phyloP scores from a whole-genome alignment of 768 basidiomycete species.

The Pisolithus marmoratus region DNA sequence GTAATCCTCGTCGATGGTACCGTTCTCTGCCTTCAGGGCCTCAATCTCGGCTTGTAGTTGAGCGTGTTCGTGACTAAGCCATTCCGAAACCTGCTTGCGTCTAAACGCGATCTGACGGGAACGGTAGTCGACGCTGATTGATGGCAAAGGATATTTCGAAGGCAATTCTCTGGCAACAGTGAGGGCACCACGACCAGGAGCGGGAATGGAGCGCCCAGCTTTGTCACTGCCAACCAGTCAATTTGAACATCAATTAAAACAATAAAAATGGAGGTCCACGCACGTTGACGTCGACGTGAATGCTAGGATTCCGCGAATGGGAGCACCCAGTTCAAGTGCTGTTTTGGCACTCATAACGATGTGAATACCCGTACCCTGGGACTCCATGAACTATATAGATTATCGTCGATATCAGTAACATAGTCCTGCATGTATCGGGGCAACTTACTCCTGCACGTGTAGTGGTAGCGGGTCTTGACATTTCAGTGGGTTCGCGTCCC shows the following conservation, averaged over 20 bases:
- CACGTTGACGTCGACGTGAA: constrained; percentile 96
- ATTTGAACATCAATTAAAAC: background rate
- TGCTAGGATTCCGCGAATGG: constrained; percentile 88
- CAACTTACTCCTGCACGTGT: constrained; percentile 84
- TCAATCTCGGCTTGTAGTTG: constrained; percentile 79
- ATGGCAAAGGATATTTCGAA: constrained; percentile 70
- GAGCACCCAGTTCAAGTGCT: constrained; percentile 88
- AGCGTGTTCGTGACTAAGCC: constrained; percentile 85
- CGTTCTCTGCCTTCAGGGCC: constrained; percentile 48
- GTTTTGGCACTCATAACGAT: constrained; percentile 97
- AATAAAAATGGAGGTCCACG: constrained; percentile 24
- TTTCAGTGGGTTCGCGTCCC: constrained; percentile 98
- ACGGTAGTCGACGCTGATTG: constrained; percentile 84
- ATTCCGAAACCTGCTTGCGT: constrained; percentile 89
- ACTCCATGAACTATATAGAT: constrained; percentile 81
- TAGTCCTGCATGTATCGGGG: background rate
- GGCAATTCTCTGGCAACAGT: constrained; percentile 82
- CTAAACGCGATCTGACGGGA: constrained; percentile 94
- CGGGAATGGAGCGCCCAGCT: constrained; percentile 96
- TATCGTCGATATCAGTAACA: constrained; percentile 2
- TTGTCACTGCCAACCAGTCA: constrained; percentile 65
- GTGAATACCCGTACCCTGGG: constrained; percentile 94
- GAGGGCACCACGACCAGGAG: constrained; percentile 91
- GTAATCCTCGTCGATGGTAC: constrained; percentile 57
- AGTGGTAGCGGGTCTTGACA: constrained; percentile 95